Evolutionary conservation across 2,329 filamentous ascomycete genomes (phyloP), one percentile per base, ranked within the genome.

Genomic region (Pseudocercospora fijiensis): DNA sequence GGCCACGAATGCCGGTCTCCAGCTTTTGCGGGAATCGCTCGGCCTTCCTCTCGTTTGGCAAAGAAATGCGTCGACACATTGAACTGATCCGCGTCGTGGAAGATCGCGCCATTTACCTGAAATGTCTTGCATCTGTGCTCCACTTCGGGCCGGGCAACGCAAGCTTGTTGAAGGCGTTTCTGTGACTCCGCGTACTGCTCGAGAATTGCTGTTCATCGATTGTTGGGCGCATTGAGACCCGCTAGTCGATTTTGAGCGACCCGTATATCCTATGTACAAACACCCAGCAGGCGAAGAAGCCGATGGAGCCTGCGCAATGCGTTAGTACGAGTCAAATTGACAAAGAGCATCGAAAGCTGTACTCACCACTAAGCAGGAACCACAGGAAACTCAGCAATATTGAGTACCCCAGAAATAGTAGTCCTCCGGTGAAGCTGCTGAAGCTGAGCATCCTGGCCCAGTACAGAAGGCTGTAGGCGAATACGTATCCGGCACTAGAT

Each of bases 231-330:
- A 7, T 41, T 41, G 16, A 41, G 16, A 41, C 37, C 37, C 5
- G 1, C 8, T 28, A 99, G 76, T 99, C 95, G 69, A 99, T 92
- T 83, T 99, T 99, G 81, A 99, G 96, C n/a, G 93, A 97, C 24
- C 87, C 83, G 78, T 99, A 99, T 66, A 99, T 99, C 77, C 90
- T 94, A 70, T 91, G 87, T 59, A 96, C 90, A 76, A 99, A 99
- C 76, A 90, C 85, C 91, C 93, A 98, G 76, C 92, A 96, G 8
- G 95, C 88, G 72, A 97, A 92, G 82, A 95, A 97, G 61, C 95
- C 95, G 75, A 99, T 98, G 0, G 94, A 90, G 30, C 94, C 95
- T 97, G 68, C 51, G 49, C 60, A 26, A 56, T 62, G 59, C 27
- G 18, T 65, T 61, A 68, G 67, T 74, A 67, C 24, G 13, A n/a